Conservation (phyloP, 768 basidiomycete species). For the Polyporus arcularius region DNA sequence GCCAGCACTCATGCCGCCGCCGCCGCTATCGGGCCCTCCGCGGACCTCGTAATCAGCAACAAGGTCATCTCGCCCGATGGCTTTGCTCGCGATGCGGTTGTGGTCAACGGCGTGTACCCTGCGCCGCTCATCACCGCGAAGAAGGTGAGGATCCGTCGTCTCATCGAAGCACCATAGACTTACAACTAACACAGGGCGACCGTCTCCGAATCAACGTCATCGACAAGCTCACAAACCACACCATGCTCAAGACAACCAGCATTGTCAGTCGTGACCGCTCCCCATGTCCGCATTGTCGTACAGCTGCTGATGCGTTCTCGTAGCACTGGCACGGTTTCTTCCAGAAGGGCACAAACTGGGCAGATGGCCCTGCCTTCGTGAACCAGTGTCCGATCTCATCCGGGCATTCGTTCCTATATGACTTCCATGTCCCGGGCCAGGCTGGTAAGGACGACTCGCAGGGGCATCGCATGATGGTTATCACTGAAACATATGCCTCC, state of each 20-base stretch:
- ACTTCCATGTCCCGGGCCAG: conserved; percentile 30
- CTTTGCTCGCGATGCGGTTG: conserved; percentile 9
- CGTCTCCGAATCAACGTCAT: conserved; percentile 15
- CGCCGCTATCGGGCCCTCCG: conserved; percentile 1
- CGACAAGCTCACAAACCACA: conserved; percentile 11
- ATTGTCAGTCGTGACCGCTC: conserved; percentile 1
- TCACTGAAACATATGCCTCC: background rate
- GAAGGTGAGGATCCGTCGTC: conserved; percentile 1
- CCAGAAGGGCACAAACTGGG: conserved; percentile 41
- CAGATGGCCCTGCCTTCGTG: conserved; percentile 48
- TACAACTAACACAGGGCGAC: conserved; percentile 23
- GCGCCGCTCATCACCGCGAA: conserved; percentile 15
- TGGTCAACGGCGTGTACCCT: conserved; percentile 12
- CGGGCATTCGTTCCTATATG: conserved; percentile 39
- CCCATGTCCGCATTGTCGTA: background rate
- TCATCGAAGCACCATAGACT: background rate
- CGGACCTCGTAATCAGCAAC: conserved; percentile 11
- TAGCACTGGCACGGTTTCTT: conserved; percentile 49
- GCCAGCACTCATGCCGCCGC: background rate
- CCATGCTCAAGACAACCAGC: conserved; percentile 13
- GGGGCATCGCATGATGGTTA: background rate
- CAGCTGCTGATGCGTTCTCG: background rate
- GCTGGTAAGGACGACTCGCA: conserved; percentile 6
- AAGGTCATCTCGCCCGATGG: conserved; percentile 6
- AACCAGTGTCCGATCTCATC: conserved; percentile 38